Evolutionary conservation across 805 yeast species (phyloP), one percentile per base, ranked within the genome.

Genomic region (Barnettozyma vustinii): DNA sequence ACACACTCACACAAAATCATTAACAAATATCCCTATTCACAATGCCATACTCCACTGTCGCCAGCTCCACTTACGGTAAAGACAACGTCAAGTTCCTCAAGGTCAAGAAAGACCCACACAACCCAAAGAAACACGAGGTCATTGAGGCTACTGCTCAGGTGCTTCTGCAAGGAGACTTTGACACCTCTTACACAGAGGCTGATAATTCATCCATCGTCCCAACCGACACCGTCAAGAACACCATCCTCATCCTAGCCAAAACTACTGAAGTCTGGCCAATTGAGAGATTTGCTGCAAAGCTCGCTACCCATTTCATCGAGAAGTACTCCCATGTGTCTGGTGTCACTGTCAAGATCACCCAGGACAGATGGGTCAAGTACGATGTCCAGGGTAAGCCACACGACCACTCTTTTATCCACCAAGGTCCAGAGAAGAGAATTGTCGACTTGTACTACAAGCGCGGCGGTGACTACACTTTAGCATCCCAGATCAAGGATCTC

Each of bases 161-260:
- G 25, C 72, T 91, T 45, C 75, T 91, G 50, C 81, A 77, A 57
- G 97, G 97, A 53, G 78, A 75, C 49, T 83, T 91, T 60, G 96
- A 86, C 54, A 69, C 71, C 27, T 82, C 96, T 3, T 91, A 87
- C 74, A 91, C 96, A 45, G 62, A 83, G 50, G 97, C 96, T 36
- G 95, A 91, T 70, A 91, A 91, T 72, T 64, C 86, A 2, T 79
- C 86, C n/a, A 82, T 91, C 61, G 95, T 91, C 44, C 97, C 97
- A 51, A 91, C 97, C 9, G 96, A 90, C 68, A 88, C 96, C 1
- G 90, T 89, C 48, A 90, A 90, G 69, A 90, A 90, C 75, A 90
- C 96, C 45, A 80, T 87, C 55, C 75, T 86, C 63, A 76, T 91
- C 32, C 83, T 87, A 56, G 97, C 96, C 55, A 87, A 85, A 69